These are phyloP conservation scores for Aspergillus oerlinghausenensis DNA, from an alignment of 2,329 filamentous ascomycete species.

Conservation along the genomic window DNA sequence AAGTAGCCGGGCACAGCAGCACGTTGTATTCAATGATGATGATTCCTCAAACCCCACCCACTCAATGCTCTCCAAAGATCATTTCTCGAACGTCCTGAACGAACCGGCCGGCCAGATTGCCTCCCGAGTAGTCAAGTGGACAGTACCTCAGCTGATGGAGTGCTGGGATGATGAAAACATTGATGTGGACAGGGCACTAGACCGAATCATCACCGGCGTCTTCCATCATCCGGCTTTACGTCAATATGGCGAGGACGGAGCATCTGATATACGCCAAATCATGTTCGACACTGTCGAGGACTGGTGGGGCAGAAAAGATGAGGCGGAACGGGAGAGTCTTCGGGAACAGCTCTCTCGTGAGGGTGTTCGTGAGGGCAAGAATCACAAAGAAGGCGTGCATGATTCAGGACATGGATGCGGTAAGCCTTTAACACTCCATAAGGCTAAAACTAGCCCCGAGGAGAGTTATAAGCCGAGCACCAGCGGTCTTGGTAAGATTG, in stretches of 20 bases:
- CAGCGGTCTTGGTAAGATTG: conserved; percentile 46
- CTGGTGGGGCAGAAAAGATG: conserved; percentile 72
- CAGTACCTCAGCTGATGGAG: conserved; percentile 81
- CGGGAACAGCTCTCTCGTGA: conserved; percentile 71
- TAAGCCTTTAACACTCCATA: conserved; percentile 72
- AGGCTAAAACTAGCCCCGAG: conserved; percentile 34
- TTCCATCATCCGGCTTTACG: conserved; percentile 85
- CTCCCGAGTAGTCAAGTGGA: conserved; percentile 74
- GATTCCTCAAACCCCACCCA: conserved; percentile 77
- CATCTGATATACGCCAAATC: conserved; percentile 63
- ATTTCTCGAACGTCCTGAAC: conserved; percentile 87
- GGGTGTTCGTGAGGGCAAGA: conserved; percentile 71
- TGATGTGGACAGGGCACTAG: conserved; percentile 66
- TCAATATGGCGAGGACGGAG: conserved; percentile 64
- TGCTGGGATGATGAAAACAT: conserved; percentile 75
- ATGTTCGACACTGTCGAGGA: conserved; percentile 78
- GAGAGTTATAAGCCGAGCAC: conserved; percentile 15
- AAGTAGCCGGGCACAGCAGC: conserved; percentile 77
- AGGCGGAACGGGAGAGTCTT: conserved; percentile 61
- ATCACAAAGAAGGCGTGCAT: conserved; percentile 80
- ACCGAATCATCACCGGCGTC: conserved; percentile 74
- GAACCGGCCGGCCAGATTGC: conserved; percentile 82
- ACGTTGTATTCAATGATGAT: conserved; percentile 80
- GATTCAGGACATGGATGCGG: conserved; percentile 84
- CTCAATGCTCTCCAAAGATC: conserved; percentile 93